Percentiles rank a stretch among this genome's conserved stretches.
Evolutionary conservation across 1,284 basidiomycete genomes (phyloP).

Genomic region (Tylopilus sp.): DNA sequence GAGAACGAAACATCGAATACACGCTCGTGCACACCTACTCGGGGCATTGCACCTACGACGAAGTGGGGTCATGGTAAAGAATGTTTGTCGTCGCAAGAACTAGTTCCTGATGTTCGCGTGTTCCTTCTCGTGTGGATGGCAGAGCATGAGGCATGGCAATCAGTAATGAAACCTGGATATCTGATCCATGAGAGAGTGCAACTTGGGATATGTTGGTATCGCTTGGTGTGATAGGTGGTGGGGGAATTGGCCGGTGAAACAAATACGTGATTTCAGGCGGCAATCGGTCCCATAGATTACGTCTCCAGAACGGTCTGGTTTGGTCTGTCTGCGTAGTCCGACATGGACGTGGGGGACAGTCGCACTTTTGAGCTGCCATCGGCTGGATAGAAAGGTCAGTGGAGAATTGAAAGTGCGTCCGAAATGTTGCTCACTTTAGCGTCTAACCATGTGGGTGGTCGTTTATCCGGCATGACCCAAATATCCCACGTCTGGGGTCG

Average conservation of each 20-base stretch:
- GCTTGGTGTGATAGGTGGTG: not conserved
- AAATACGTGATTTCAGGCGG: constrained; percentile 30
- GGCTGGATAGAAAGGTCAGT: constrained; percentile 20
- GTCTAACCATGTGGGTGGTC: constrained; percentile 15
- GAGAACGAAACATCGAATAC: constrained; percentile 10
- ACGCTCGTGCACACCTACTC: constrained; percentile 6
- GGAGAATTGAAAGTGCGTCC: not conserved
- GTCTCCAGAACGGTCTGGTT: constrained; percentile 21
- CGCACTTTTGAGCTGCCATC: constrained; percentile 18
- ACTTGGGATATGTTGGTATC: constrained; percentile 1
- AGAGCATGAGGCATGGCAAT: constrained; percentile 27
- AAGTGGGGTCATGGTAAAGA: constrained; percentile 13
- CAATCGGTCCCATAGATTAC: constrained; percentile 9
- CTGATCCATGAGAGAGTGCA: constrained; percentile 16
- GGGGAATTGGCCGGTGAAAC: constrained; percentile 21
- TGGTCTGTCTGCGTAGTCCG: constrained; percentile 3
- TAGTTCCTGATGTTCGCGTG: constrained; percentile 16
- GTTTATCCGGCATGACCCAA: constrained; percentile 9
- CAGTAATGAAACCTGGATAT: constrained; percentile 27
- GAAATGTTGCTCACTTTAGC: constrained; percentile 19
- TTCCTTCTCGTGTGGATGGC: constrained; percentile 1
- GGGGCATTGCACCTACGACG: constrained; percentile 10
- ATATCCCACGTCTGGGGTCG: constrained; percentile 27
- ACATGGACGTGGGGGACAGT: not conserved
- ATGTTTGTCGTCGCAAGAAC: constrained; percentile 26